Percentiles rank a stretch among this genome's conserved stretches.
Conservation (phyloP, 106 monocot species). For the Platanthera guangdongensis region DNA sequence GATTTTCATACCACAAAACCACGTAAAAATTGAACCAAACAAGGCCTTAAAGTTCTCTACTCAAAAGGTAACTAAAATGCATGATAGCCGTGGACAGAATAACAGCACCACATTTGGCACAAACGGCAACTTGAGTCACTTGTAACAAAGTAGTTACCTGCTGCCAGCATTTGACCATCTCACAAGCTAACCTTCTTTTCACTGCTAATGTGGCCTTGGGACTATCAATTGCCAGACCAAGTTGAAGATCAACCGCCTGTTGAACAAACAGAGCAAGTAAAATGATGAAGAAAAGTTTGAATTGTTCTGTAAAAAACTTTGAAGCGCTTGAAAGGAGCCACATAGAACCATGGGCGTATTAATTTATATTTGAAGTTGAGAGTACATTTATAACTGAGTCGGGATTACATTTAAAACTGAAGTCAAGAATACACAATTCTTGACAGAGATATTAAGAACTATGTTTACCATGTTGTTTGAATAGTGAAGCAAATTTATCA, state of each 20-base stretch:
- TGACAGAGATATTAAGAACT: too few species aligned
- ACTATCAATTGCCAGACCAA: constrained; percentile 79
- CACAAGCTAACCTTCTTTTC: constrained; percentile 82
- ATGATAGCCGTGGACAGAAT: background rate
- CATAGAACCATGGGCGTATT: background rate
- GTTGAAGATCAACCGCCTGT: constrained; percentile 72
- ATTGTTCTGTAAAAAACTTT: background rate
- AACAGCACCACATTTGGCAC: background rate
- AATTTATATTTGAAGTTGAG: too few species aligned
- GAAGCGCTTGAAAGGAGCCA: background rate
- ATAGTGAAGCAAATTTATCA: too few species aligned
- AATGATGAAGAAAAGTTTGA: background rate
- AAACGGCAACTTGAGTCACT: background rate
- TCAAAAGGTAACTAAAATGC: background rate
- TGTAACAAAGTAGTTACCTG: constrained; percentile 34
- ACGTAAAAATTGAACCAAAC: background rate
- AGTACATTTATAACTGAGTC: too few species aligned
- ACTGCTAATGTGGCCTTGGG: constrained; percentile 83
- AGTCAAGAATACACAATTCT: too few species aligned
- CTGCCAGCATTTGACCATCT: constrained; percentile 82
- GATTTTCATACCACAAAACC: too few species aligned
- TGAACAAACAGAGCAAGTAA: background rate
- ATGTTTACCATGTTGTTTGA: too few species aligned
- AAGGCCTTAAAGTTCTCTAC: background rate
- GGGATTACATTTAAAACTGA: too few species aligned